These are phyloP conservation scores for Hansenula sp. DNA, from an alignment of 1,139 yeast genomes.

Conservation along the genomic window DNA sequence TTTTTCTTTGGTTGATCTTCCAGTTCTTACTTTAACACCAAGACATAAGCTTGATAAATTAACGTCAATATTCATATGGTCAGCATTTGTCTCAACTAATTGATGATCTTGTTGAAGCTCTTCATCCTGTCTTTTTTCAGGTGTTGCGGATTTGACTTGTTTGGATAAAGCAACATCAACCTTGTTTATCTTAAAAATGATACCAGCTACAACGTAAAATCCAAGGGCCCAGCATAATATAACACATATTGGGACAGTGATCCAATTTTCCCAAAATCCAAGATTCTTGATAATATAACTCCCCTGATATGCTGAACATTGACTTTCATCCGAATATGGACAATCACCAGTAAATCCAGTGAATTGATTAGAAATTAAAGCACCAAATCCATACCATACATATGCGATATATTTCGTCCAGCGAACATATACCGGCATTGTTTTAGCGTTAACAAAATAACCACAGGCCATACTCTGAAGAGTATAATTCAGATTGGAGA, in stretches of 20 bases:
- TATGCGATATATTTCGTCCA: slow-evolving; percentile 79
- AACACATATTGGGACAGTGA: slow-evolving; percentile 63
- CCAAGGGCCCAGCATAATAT: slow-evolving; percentile 58
- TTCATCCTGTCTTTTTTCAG: neutral
- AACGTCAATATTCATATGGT: slow-evolving; percentile 1
- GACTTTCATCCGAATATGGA: slow-evolving; percentile 36
- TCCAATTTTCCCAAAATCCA: slow-evolving; percentile 67
- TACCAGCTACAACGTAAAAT: slow-evolving; percentile 41
- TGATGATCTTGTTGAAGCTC: slow-evolving; percentile 1
- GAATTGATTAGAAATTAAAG: slow-evolving; percentile 60
- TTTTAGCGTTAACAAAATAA: slow-evolving; percentile 66
- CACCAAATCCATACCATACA: slow-evolving; percentile 78
- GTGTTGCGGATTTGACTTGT: slow-evolving; percentile 6
- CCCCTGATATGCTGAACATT: slow-evolving; percentile 43
- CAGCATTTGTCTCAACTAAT: neutral
- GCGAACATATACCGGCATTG: slow-evolving; percentile 81
- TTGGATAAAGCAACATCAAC: slow-evolving; percentile 17
- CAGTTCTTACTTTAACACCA: slow-evolving; percentile 3
- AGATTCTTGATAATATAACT: slow-evolving; percentile 45
- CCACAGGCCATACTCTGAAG: slow-evolving; percentile 77
- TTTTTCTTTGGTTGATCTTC: slow-evolving; percentile 7
- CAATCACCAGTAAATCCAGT: slow-evolving; percentile 60
- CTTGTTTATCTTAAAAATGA: slow-evolving; percentile 13
- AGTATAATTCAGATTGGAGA: slow-evolving; percentile 43
- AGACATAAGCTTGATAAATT: slow-evolving; percentile 1